Conservation (phyloP, 106 monocot species). For the Dendrobium huoshanense region DNA sequence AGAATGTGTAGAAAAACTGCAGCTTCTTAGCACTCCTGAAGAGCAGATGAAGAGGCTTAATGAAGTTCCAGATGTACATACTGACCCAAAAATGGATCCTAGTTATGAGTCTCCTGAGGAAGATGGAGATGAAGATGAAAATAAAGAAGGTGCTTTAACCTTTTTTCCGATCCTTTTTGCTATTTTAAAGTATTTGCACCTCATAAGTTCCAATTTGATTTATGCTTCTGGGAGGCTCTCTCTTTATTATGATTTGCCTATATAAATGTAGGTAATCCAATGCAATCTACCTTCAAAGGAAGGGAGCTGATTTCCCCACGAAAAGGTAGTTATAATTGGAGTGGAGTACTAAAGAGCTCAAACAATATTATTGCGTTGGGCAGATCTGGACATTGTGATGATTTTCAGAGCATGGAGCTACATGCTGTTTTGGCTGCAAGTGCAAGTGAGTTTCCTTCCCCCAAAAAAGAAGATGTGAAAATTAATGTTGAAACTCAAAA, state of each 20-base stretch:
- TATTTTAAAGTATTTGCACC: not conserved
- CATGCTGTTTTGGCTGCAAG: slow-evolving; percentile 6
- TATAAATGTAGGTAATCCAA: slow-evolving; percentile 17
- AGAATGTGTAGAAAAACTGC: slow-evolving; percentile 73
- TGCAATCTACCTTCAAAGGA: slow-evolving; percentile 12
- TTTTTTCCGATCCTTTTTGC: not conserved
- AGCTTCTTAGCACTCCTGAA: slow-evolving; percentile 53
- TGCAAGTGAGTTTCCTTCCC: slow-evolving; percentile 12
- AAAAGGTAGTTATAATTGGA: slow-evolving; percentile 23
- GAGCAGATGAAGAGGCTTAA: slow-evolving; percentile 46
- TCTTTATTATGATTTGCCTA: not conserved
- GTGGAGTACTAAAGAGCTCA: slow-evolving; percentile 13
- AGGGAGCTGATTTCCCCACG: slow-evolving; percentile 25
- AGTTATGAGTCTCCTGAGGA: slow-evolving; percentile 59
- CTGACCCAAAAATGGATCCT: slow-evolving; percentile 73
- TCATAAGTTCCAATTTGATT: not conserved
- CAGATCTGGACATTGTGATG: slow-evolving; percentile 5
- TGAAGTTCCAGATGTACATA: slow-evolving; percentile 56
- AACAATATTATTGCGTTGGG: slow-evolving; percentile 14
- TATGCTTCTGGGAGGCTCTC: not conserved
- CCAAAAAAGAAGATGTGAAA: slow-evolving; percentile 4
- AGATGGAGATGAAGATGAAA: slow-evolving; percentile 33
- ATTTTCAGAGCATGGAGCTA: slow-evolving; percentile 5
- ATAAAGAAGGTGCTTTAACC: slow-evolving; percentile 26
- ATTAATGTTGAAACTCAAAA: slow-evolving; percentile 17